A percentile compares a stretch with the other conserved stretches of the same genome.
Evolutionary conservation across 352 stramenopile species (phyloP).

Genomic region (Globisporangium barbulae): DNA sequence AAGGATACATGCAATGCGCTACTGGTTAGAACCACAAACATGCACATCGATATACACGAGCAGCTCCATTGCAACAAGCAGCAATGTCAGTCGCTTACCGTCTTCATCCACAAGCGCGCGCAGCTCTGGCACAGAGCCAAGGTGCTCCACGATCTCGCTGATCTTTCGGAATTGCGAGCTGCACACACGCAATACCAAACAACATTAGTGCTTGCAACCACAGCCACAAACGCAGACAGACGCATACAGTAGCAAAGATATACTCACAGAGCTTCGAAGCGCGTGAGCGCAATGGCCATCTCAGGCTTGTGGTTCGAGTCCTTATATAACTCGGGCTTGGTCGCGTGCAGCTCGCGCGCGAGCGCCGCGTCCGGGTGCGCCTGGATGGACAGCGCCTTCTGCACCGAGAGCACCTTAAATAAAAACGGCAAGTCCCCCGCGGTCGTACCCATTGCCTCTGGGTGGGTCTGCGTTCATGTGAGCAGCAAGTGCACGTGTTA

Average conservation of each 20-base stretch:
- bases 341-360: conserved; percentile 75
- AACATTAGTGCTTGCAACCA: background rate
- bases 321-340: conserved; percentile 94
- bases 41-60: background rate
- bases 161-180: conserved; percentile 89
- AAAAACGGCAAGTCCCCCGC: conserved; percentile 94
- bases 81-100: conserved; percentile 1
- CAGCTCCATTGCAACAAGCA: background rate
- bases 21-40: background rate
- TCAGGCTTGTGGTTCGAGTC: conserved; percentile 99
- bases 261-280: conserved; percentile 92
- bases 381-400: conserved; percentile 98
- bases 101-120: conserved; percentile 32
- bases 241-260: background rate
- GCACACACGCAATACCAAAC: background rate
- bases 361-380: conserved; percentile 83
- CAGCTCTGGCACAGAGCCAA: conserved; percentile 85
- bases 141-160: conserved; percentile 78
- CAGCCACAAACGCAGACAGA: background rate
- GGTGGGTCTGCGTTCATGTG: conserved; percentile 24
- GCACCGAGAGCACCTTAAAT: conserved; percentile 97
- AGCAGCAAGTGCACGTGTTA: background rate
- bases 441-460: conserved; percentile 30
- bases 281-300: conserved; percentile 98
- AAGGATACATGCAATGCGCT: conserved; percentile 9